Conservation (phyloP, 176 grass and related monocot genomes). For the Canna indica region DNA sequence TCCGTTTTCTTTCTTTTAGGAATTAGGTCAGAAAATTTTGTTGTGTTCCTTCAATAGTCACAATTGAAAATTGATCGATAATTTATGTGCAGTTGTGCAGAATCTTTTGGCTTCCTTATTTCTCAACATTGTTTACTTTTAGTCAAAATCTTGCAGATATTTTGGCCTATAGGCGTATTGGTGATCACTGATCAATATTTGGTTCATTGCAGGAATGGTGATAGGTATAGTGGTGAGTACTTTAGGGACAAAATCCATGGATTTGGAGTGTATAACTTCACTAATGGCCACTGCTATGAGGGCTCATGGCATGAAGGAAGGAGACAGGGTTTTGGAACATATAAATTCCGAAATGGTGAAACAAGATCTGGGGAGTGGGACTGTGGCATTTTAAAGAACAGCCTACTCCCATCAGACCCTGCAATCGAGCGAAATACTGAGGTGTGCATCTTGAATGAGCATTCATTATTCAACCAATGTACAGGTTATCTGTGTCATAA, state of each 20-base stretch:
- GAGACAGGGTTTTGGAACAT: conserved; percentile 9
- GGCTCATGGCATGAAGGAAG: conserved; percentile 18
- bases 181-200: background rate
- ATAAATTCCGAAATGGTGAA: conserved; percentile 7
- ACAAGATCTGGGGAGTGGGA: conserved; percentile 12
- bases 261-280: conserved; percentile 7
- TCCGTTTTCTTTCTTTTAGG: no score
- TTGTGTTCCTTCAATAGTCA: background rate
- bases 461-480: background rate
- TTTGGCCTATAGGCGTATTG: background rate
- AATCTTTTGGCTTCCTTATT: background rate
- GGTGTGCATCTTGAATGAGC: background rate
- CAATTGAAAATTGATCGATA: background rate
- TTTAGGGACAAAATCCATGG: conserved; percentile 13
- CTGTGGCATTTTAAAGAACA: conserved; percentile 9
- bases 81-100: background rate
- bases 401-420: background rate
- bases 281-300: conserved; percentile 17
- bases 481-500: background rate
- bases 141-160: background rate
- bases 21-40: background rate
- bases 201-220: conserved; percentile 8
- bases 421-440: background rate
- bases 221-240: conserved; percentile 7
- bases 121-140: background rate